phyloP scores from a whole-genome alignment of 805 yeast species.

The Dipodascopsis uninucleata region DNA sequence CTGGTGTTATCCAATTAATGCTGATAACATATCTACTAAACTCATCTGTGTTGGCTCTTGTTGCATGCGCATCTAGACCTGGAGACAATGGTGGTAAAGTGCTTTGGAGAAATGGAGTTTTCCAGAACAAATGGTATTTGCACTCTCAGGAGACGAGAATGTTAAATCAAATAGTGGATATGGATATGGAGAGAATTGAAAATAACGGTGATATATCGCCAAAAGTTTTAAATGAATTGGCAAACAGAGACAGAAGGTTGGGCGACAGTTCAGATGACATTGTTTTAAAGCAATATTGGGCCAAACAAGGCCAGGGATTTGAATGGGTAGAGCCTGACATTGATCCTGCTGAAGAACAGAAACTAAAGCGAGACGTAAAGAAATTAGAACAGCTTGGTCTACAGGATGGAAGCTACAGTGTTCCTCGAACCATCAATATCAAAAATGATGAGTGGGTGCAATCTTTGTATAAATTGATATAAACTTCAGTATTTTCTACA shows the following conservation, averaged over 20 bases:
- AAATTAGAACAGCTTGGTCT: slow-evolving; percentile 5
- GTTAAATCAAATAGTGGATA: slow-evolving; percentile 61
- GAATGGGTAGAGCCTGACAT: slow-evolving; percentile 89
- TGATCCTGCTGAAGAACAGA: slow-evolving; percentile 66
- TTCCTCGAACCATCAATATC: too few relatives aligned
- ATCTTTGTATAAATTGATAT: too few relatives aligned
- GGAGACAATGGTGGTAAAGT: slow-evolving; percentile 51
- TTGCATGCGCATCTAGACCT: slow-evolving; percentile 48
- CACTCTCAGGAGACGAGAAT: slow-evolving; percentile 68
- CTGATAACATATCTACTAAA: slow-evolving; percentile 48
- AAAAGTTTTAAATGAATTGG: slow-evolving; percentile 35
- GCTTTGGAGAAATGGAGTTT: slow-evolving; percentile 64
- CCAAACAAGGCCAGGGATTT: slow-evolving; percentile 79
- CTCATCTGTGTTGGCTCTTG: slow-evolving; percentile 46
- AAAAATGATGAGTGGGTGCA: too few relatives aligned
- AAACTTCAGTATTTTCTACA: too few relatives aligned
- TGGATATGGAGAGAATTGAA: slow-evolving; percentile 49
- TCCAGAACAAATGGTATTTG: slow-evolving; percentile 58
- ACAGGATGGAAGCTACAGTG: too few relatives aligned
- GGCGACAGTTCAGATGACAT: slow-evolving; percentile 59
- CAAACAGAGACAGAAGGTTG: slow-evolving; percentile 37
- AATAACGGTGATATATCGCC: slow-evolving; percentile 41
- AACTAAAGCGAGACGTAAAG: slow-evolving; percentile 30
- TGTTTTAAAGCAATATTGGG: slow-evolving; percentile 79
- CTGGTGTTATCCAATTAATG: slow-evolving; percentile 46